Evolutionary conservation across 305 asterid species (phyloP), one percentile per base, ranked within the genome.

Genomic region (Fraxinus floribunda): DNA sequence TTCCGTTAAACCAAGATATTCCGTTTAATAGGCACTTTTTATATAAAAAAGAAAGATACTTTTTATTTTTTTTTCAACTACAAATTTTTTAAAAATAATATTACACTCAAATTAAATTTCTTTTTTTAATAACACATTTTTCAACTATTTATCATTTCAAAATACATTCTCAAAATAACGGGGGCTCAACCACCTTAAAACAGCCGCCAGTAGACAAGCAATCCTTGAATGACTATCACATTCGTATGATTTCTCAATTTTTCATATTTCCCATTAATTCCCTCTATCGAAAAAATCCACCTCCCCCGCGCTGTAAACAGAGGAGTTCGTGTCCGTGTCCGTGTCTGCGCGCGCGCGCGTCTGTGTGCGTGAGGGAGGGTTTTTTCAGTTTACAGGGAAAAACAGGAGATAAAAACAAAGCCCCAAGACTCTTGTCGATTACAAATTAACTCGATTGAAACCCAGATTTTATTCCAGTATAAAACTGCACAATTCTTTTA

Each of bases 271-370:
- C 85, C 81, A 80, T 83, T 85, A 79, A 80, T 64, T 16, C 22
- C 20, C 11, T 11, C 55, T 7, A 64, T 64, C 35, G 73, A 75
- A 16, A 34, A 60, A 46, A 49, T 70, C 49, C 66, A 6, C 64
- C 86, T 83, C 86, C 76, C 74, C 74, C 24, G 70, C 64, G 84
- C 74, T 82, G 77, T 82, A 80, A 79, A 75, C 79, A 80, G 85
- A 79, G 83, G 36, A 10, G 74, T 6, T 29, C 38, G 38, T 80
- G 83, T 84, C 75, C 77, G 84, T 46, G n/a, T 13, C 57, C 3
- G n/a, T 3, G 85, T 24, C 36, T 71, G 86, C 38, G 85, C 18
- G 82, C 13, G 76, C 22, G 76, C 24, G 71, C 6, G 84, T 36
- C 18, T 49, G 7, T 49, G 18, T 49, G 20, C 18, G 55, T 4